phyloP scores from a whole-genome alignment of 2,329 filamentous ascomycete genomes.

The Colletotrichum sp. region DNA sequence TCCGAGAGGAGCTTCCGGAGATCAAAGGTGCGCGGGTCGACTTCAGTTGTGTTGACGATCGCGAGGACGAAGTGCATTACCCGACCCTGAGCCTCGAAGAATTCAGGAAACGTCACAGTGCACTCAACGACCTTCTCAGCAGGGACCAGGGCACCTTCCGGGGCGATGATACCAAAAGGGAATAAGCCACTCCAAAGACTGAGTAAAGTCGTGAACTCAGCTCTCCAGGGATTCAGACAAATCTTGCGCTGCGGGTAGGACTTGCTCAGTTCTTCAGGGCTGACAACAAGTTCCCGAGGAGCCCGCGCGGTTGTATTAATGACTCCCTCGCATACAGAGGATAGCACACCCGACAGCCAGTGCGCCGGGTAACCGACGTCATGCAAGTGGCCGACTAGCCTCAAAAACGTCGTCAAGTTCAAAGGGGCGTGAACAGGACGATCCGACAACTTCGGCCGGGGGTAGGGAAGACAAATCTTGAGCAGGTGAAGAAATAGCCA shows the following conservation, averaged over 20 bases:
- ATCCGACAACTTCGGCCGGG: conserved; percentile 12
- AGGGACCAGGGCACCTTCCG: neutral
- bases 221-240: conserved; percentile 20
- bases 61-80: neutral
- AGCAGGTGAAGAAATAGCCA: conserved; percentile 27
- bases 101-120: neutral
- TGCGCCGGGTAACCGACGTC: conserved; percentile 29
- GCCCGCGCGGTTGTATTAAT: conserved; percentile 25
- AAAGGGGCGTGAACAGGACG: conserved; percentile 26
- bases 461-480: conserved; percentile 28
- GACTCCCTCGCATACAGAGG: conserved; percentile 16
- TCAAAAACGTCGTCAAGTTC: conserved; percentile 25
- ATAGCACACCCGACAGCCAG: conserved; percentile 26
- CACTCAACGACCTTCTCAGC: neutral
- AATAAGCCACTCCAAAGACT: conserved; percentile 23
- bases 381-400: conserved; percentile 22
- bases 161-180: conserved; percentile 21
- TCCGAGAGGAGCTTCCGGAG: neutral
- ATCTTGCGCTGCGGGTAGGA: neutral
- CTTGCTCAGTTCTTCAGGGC: neutral
- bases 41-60: neutral
- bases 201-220: conserved; percentile 24
- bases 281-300: conserved; percentile 17
- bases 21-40: neutral
- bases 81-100: neutral